Evolutionary conservation across 176 grass and related monocot species (phyloP).

Genomic region (Rhynchospora tenuis): DNA sequence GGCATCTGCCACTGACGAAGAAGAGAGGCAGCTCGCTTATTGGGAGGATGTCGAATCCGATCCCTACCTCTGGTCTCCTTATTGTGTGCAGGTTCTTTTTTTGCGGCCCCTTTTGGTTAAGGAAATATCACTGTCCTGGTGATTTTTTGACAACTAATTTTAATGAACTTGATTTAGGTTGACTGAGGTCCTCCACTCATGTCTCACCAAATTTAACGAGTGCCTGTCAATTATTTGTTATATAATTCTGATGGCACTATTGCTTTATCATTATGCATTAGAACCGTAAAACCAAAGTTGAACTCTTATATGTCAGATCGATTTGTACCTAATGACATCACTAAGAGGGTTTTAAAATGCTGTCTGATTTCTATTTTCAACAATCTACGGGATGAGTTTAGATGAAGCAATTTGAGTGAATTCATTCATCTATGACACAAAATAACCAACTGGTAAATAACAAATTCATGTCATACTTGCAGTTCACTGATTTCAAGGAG

Average conservation of each 20-base stretch:
- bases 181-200: neutral
- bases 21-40: slow-evolving; percentile 68
- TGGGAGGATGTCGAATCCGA: slow-evolving; percentile 52
- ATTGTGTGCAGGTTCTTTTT: slow-evolving; percentile 61
- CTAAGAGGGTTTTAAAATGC: neutral
- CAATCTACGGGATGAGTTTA: neutral
- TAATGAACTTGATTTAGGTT: neutral
- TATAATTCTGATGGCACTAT: neutral
- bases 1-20: slow-evolving; percentile 41
- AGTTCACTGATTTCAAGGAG: slow-evolving; percentile 82
- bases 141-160: neutral
- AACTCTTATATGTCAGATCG: neutral
- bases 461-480: neutral
- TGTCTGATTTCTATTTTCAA: neutral
- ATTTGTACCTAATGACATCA: neutral
- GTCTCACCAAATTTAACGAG: neutral
- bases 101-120: neutral
- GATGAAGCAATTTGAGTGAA: neutral
- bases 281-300: neutral
- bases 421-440: neutral
- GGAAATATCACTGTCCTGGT: neutral
- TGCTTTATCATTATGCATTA: neutral
- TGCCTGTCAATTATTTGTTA: neutral
- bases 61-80: slow-evolving; percentile 74
- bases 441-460: neutral